phyloP scores from a whole-genome alignment of 140 eudicot genomes.

The Stevia rebaudiana region DNA sequence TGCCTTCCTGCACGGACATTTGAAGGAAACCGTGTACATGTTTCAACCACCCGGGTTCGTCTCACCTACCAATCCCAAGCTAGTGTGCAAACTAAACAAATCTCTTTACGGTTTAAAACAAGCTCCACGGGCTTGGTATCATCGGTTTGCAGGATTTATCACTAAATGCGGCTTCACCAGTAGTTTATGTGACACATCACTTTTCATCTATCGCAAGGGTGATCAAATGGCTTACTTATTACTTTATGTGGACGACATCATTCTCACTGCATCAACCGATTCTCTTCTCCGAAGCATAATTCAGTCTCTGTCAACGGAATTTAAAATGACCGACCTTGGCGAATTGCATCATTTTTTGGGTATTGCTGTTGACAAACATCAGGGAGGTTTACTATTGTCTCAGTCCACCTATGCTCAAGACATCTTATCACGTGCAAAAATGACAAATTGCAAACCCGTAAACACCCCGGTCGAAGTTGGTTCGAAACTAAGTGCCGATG shows the following conservation, averaged over 20 bases:
- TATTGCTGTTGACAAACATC: background rate
- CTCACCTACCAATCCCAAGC: too few species aligned
- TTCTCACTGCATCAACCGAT: background rate
- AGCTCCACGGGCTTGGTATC: background rate
- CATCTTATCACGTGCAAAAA: too few species aligned
- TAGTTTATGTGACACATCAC: background rate
- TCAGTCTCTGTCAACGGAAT: background rate
- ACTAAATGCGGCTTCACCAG: background rate
- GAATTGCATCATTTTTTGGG: background rate
- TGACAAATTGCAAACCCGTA: too few species aligned
- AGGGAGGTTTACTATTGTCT: background rate
- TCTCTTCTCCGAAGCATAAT: background rate
- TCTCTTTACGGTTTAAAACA: background rate
- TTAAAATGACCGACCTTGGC: background rate
- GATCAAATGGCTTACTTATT: background rate
- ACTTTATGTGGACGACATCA: background rate
- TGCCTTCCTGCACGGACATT: too few species aligned
- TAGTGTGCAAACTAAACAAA: too few species aligned
- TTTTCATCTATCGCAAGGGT: background rate
- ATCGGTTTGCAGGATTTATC: background rate
- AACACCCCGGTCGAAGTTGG: background rate
- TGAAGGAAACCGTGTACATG: too few species aligned
- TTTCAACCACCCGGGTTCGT: too few species aligned
- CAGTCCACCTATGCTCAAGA: too few species aligned
- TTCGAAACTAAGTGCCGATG: background rate